These are phyloP conservation scores for Trichosanthes cucumerina DNA, from an alignment of 306 rosid species.

Conservation along the genomic window DNA sequence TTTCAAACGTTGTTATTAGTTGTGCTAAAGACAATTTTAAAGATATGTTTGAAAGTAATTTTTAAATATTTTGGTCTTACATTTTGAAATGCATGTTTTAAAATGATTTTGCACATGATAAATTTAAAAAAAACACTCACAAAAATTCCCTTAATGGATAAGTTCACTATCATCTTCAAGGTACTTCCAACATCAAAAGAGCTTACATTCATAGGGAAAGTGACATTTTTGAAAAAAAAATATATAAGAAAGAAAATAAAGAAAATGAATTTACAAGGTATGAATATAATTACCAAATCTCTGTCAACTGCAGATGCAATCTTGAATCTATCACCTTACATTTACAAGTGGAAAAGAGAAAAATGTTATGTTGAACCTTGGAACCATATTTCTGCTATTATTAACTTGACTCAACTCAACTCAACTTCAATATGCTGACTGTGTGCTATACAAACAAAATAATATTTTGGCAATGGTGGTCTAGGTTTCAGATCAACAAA, in stretches of 20 bases:
- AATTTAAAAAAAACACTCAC: too few species aligned
- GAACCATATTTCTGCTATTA: neutral
- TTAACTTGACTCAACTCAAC: neutral
- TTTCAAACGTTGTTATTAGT: too few species aligned
- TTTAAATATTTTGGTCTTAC: too few species aligned
- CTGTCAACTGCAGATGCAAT: constrained; percentile 2
- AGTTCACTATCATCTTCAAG: too few species aligned
- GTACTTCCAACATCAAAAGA: too few species aligned
- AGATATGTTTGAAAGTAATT: too few species aligned
- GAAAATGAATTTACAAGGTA: constrained; percentile 2
- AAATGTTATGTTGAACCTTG: neutral
- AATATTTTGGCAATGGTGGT: constrained; percentile 2
- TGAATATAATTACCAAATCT: neutral
- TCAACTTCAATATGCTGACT: neutral
- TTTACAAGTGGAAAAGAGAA: constrained; percentile 5
- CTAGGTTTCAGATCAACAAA: constrained; percentile 1
- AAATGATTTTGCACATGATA: too few species aligned
- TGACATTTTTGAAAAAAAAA: too few species aligned
- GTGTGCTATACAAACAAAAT: neutral
- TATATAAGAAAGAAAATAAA: neutral
- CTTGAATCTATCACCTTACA: neutral
- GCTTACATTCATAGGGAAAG: too few species aligned
- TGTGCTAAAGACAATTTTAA: too few species aligned
- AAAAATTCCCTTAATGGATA: too few species aligned
- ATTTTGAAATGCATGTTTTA: too few species aligned